Percentiles rank a stretch among this genome's conserved stretches.
phyloP scores from a whole-genome alignment of 768 basidiomycete species.

The Tremella mesenterica region DNA sequence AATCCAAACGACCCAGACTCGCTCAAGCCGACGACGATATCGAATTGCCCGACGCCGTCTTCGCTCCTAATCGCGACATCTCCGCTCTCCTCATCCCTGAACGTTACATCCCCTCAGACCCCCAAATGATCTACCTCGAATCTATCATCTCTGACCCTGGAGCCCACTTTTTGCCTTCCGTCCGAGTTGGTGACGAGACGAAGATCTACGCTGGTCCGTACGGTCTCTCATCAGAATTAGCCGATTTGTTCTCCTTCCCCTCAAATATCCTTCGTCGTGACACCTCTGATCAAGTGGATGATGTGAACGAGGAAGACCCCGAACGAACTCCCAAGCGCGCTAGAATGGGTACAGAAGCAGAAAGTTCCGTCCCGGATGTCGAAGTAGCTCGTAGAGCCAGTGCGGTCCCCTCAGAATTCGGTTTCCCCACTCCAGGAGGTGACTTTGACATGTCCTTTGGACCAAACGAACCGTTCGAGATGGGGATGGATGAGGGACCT shows the following conservation, averaged over 20 bases:
- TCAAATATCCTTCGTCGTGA: slow-evolving; percentile 52
- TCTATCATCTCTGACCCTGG: slow-evolving; percentile 78
- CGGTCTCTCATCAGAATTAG: slow-evolving; percentile 59
- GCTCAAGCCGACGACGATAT: slow-evolving; percentile 68
- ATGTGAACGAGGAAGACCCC: slow-evolving; percentile 51
- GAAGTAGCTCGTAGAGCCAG: slow-evolving; percentile 63
- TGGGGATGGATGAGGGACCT: background rate
- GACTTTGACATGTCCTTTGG: slow-evolving; percentile 47
- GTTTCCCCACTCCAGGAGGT: slow-evolving; percentile 52
- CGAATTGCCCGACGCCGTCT: slow-evolving; percentile 59
- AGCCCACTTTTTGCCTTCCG: slow-evolving; percentile 75
- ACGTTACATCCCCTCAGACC: slow-evolving; percentile 73
- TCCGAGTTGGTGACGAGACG: slow-evolving; percentile 56
- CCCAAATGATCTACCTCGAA: slow-evolving; percentile 73
- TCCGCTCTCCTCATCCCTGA: slow-evolving; percentile 63
- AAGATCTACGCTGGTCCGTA: slow-evolving; percentile 74
- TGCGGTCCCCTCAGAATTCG: slow-evolving; percentile 55
- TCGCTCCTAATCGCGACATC: slow-evolving; percentile 51
- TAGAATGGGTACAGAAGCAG: slow-evolving; percentile 50
- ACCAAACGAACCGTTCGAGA: slow-evolving; percentile 16
- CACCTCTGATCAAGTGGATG: slow-evolving; percentile 39
- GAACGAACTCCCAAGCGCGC: slow-evolving; percentile 42
- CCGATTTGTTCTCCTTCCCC: slow-evolving; percentile 75
- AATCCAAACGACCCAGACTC: slow-evolving; percentile 57
- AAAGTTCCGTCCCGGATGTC: slow-evolving; percentile 54